Base-by-base conservation (phyloP, 2,329 filamentous ascomycete genomes). In the Ophiostoma pallidulum region DNA sequence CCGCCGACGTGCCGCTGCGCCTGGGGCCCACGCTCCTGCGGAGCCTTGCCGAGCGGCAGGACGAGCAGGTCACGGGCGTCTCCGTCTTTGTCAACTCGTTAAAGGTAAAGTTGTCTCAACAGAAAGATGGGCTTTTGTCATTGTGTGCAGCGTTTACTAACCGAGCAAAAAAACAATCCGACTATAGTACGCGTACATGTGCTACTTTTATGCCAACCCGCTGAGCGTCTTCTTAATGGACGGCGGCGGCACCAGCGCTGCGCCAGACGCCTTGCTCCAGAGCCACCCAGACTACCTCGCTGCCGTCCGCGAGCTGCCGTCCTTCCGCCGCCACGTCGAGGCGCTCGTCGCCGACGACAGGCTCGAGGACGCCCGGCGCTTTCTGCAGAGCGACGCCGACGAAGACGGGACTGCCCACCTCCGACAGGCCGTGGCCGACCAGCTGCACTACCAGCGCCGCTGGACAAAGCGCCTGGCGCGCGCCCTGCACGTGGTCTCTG, bases 141-240 rank as follows among this genome's bases (percentile, higher is more conserved):
- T n/a, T n/a, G n/a, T n/a, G n/a, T n/a, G n/a, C n/a, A n/a, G n/a
- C n/a, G 16, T 40, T 18, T 41, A 43, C 57, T 59, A 51, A 67
- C 51, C 44, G 47, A 7, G n/a, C n/a, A n/a, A n/a, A n/a, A n/a
- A n/a, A n/a, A n/a, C n/a, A n/a, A n/a, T n/a, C n/a, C n/a, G n/a
- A n/a, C n/a, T 4, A 4, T 37, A 87, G 76, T 92, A 91, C 64
- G 79, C 82, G 1, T 88, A 89, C 59, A 90, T 94, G 86, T 86
- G 82, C 49, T 84, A 89, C 60, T 91, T 86, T 59, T 91, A 87
- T 56, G 84, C 83, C 33, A 91, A 89, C 56, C 78, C 83, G 1
- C 68, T 89, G 4, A 86, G 80, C 51, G 62, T 87, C 4, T 71
- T 91, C 29, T 63, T 80, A 51, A 52, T 4, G 20, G 32, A 40